Evolutionary conservation across 306 rosid species (phyloP).

Genomic region (Clitoria ternatea): DNA sequence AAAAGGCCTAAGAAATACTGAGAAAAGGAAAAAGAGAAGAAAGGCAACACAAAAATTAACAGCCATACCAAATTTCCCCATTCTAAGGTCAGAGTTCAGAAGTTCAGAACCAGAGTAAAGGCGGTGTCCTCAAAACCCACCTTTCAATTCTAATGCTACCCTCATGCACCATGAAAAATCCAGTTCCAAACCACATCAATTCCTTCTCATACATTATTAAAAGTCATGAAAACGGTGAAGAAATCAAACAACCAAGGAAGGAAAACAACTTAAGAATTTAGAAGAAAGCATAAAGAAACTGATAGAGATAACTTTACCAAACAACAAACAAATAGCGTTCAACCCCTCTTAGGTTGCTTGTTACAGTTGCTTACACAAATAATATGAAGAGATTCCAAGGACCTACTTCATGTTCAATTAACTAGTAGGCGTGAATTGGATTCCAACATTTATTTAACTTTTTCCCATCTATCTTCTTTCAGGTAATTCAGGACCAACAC

Average conservation of each 20-base stretch:
- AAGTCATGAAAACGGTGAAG: neutral
- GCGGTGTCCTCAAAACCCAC: neutral
- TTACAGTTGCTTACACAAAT: neutral
- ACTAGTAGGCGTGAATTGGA: neutral
- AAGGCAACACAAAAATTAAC: neutral
- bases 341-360: neutral
- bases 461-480: neutral
- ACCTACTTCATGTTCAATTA: neutral
- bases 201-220: neutral
- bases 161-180: neutral
- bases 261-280: neutral
- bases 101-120: conserved; percentile 2
- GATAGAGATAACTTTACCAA: conserved; percentile 12
- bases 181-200: conserved; percentile 10
- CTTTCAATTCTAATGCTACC: conserved; percentile 1
- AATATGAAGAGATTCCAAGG: neutral
- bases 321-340: neutral
- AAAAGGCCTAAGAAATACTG: neutral
- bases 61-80: neutral
- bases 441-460: neutral
- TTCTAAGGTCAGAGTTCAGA: neutral
- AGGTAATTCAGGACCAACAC: neutral
- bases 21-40: neutral
- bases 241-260: neutral
- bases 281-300: neutral